Conservation (phyloP, 2,329 filamentous ascomycete species). For the Metarhizium rileyi region DNA sequence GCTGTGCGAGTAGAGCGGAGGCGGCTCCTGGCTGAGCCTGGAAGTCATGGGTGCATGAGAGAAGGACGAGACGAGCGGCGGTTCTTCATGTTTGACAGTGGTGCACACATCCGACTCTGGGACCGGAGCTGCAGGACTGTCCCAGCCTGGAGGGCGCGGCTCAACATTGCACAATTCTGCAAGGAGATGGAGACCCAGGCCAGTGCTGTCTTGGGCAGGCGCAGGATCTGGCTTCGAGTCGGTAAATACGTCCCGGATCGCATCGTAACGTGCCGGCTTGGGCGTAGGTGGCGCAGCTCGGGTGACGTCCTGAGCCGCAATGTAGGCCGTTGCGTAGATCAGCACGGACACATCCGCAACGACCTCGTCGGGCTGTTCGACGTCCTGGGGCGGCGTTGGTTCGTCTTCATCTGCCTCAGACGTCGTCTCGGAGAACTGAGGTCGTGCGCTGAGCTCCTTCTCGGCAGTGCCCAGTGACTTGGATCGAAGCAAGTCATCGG, state of each 20-base stretch:
- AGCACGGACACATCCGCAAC: slow-evolving; percentile 22
- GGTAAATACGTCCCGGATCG: slow-evolving; percentile 33
- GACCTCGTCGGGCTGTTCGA: slow-evolving; percentile 14
- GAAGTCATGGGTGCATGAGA: slow-evolving; percentile 15
- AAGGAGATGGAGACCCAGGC: slow-evolving; percentile 21
- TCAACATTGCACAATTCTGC: slow-evolving; percentile 26
- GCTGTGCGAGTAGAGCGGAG: slow-evolving; percentile 13
- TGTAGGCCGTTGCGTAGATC: slow-evolving; percentile 21
- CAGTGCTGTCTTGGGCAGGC: slow-evolving; percentile 15
- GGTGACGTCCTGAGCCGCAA: slow-evolving; percentile 18
- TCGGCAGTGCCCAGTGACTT: slow-evolving; percentile 27
- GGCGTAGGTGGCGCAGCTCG: slow-evolving; percentile 17
- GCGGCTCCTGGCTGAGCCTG: slow-evolving; percentile 16
- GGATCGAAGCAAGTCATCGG: slow-evolving; percentile 23
- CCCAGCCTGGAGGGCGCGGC: slow-evolving; percentile 14
- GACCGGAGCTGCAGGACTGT: not conserved
- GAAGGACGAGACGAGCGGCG: slow-evolving; percentile 10
- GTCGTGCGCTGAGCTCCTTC: slow-evolving; percentile 22
- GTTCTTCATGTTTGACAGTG: slow-evolving; percentile 16
- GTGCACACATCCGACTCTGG: slow-evolving; percentile 9
- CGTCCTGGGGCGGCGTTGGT: not conserved
- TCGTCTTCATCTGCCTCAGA: slow-evolving; percentile 17
- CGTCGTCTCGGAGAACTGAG: slow-evolving; percentile 16
- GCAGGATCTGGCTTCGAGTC: slow-evolving; percentile 22
- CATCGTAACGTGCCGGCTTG: slow-evolving; percentile 25